Base-by-base conservation (phyloP, 1,284 basidiomycete genomes). In the Fomitopsis pinicola region DNA sequence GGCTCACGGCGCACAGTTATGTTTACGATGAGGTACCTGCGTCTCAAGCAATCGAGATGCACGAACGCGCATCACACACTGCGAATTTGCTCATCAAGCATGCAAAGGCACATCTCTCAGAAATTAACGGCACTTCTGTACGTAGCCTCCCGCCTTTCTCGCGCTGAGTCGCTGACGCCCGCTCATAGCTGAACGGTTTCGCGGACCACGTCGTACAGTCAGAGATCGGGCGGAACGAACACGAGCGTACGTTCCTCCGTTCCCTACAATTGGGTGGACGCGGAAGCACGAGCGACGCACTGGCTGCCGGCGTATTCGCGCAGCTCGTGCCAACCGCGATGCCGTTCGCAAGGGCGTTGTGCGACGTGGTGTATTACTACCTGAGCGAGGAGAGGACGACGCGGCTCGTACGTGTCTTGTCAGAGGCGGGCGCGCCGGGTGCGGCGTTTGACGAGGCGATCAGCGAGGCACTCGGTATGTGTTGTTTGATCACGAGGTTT, bases 361-460 rank as follows among this genome's bases (percentile, higher is more conserved):
- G 83, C 2, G 79, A 83, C 59, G 78, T 88, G 35, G 77, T 92
- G 55, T 79, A 90, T 70, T 88, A 84, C 72, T 91, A 85, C 68
- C 74, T 91, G 19, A 73, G 79, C 30, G 75, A 80, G 1, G 73
- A 71, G 33, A 75, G 76, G 59, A 62, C 70, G 42, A 62, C 72
- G 28, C 78, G 79, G 54, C 73, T 81, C 26, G 73, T 75, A 14
- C 75, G 81, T 46, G n/a, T 59, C 12, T n/a, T 55, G n/a, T 52
- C 58, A 14, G 14, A 22, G 17, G 15, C 42, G 56, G 17, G 7
- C 5, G 30, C 14, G 19, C 35, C 50, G 9, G 8, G 17, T 14
- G n/a, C 15, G 1, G 35, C 14, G 5, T 53, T 53, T 26, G 35
- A 35, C n/a, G 33, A 28, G 30, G 17, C 8, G 56, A 17, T 36